A percentile compares a stretch with the other conserved stretches of the same genome.
These are phyloP conservation scores for Suillus sp. DNA, from an alignment of 768 basidiomycete genomes.

Conservation along the genomic window DNA sequence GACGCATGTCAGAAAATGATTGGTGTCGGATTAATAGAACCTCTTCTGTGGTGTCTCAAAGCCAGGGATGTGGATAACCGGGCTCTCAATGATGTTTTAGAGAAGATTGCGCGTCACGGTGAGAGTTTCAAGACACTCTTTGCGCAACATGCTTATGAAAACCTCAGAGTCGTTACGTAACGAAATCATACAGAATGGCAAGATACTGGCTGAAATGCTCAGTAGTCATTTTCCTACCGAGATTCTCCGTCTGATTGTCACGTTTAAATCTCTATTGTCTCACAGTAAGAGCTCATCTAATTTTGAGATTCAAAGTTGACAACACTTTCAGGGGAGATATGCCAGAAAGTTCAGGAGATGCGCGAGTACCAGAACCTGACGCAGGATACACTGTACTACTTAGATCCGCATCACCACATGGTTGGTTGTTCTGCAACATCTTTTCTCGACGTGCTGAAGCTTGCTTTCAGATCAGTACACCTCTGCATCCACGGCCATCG, in stretches of 20 bases:
- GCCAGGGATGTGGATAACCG: background rate
- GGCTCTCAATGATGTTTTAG: background rate
- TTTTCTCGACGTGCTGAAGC: background rate
- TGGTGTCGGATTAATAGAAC: background rate
- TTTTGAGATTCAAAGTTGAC: background rate
- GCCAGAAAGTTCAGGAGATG: background rate
- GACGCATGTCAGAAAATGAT: background rate
- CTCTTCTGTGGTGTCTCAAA: background rate
- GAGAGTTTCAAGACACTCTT: background rate
- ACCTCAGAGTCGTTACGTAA: background rate
- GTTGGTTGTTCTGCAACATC: background rate
- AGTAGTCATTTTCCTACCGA: background rate
- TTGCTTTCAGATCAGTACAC: background rate
- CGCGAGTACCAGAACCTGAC: background rate
- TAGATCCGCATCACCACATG: background rate
- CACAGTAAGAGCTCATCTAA: background rate
- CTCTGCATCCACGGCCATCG: background rate
- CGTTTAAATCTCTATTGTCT: background rate
- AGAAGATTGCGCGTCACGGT: background rate
- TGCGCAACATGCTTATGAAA: background rate
- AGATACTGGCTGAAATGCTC: background rate
- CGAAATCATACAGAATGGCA: background rate
- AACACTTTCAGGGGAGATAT: background rate
- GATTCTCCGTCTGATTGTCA: background rate
- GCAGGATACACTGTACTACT: background rate